These are phyloP conservation scores for Apiotrichum laibachii DNA, from an alignment of 1,284 basidiomycete genomes.

Conservation along the genomic window DNA sequence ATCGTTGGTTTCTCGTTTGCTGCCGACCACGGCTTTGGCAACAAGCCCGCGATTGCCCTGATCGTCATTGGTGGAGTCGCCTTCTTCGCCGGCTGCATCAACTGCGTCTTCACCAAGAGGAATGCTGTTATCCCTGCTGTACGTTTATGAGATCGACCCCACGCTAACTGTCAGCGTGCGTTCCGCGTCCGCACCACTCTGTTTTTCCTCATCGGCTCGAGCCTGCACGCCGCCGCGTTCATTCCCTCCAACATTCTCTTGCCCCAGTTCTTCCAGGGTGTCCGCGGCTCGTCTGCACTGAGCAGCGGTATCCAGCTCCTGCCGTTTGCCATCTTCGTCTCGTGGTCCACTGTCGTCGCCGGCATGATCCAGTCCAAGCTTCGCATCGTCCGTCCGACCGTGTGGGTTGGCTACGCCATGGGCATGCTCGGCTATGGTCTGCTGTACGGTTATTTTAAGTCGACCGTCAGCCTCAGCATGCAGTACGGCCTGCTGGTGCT, in stretches of 20 bases:
- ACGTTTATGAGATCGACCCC: conserved; percentile 2
- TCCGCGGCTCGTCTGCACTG: conserved; percentile 28
- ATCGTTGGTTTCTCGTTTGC: conserved; percentile 68
- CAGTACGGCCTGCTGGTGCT: conserved; percentile 33
- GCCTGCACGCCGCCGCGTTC: conserved; percentile 35
- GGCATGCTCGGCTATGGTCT: conserved; percentile 33
- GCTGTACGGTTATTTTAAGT: conserved; percentile 30
- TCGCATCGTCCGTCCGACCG: conserved; percentile 38
- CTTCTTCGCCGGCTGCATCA: conserved; percentile 60
- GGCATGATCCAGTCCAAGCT: conserved; percentile 39
- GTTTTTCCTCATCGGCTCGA: conserved; percentile 39
- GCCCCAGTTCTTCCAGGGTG: conserved; percentile 47
- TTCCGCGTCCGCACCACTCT: conserved; percentile 44
- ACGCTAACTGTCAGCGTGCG: conserved; percentile 24
- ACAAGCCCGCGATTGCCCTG: conserved; percentile 65
- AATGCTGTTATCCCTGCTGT: conserved; percentile 65
- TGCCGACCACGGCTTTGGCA: conserved; percentile 45
- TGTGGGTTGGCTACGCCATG: conserved; percentile 42
- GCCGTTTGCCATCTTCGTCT: conserved; percentile 29
- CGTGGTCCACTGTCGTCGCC: conserved; percentile 26
- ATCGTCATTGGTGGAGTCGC: conserved; percentile 66
- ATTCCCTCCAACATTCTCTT: conserved; percentile 37
- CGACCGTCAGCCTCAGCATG: conserved; percentile 20
- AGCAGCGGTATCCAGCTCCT: conserved; percentile 32
- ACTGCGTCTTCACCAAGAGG: conserved; percentile 68